Evolutionary conservation across 2,329 filamentous ascomycete species (phyloP).

Genomic region (Xylaria sp.): DNA sequence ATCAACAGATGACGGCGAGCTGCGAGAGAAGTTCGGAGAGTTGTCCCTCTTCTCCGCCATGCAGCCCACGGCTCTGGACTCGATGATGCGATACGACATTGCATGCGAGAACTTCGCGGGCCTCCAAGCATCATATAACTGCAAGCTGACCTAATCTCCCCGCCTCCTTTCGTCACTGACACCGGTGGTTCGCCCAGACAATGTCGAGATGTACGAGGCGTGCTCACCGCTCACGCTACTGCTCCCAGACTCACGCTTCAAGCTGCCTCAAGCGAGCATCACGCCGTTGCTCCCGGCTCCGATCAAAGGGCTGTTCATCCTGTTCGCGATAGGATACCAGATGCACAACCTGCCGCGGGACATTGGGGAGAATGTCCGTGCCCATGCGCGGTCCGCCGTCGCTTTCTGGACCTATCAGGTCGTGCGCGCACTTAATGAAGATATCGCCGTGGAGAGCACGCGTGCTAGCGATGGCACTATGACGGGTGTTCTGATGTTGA

Average conservation of each 20-base stretch:
- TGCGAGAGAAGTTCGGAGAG: neutral
- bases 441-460: constrained; percentile 32
- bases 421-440: constrained; percentile 39
- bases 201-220: constrained; percentile 40
- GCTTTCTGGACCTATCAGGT: constrained; percentile 39
- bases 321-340: constrained; percentile 31
- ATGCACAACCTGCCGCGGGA: constrained; percentile 25
- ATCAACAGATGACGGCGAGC: neutral
- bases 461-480: constrained; percentile 36
- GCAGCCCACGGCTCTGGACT: constrained; percentile 12
- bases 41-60: neutral
- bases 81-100: constrained; percentile 29
- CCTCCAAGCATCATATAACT: constrained; percentile 40
- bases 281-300: constrained; percentile 23
- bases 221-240: constrained; percentile 27
- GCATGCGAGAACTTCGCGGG: constrained; percentile 31
- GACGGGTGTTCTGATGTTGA: constrained; percentile 37
- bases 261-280: constrained; percentile 19
- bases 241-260: constrained; percentile 9
- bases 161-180: neutral
- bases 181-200: constrained; percentile 33
- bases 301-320: constrained; percentile 30
- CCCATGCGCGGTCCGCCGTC: constrained; percentile 20
- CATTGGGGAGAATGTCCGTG: constrained; percentile 5
- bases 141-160: constrained; percentile 31